phyloP scores from a whole-genome alignment of 441 rosid species.

The Melastoma candidum region DNA sequence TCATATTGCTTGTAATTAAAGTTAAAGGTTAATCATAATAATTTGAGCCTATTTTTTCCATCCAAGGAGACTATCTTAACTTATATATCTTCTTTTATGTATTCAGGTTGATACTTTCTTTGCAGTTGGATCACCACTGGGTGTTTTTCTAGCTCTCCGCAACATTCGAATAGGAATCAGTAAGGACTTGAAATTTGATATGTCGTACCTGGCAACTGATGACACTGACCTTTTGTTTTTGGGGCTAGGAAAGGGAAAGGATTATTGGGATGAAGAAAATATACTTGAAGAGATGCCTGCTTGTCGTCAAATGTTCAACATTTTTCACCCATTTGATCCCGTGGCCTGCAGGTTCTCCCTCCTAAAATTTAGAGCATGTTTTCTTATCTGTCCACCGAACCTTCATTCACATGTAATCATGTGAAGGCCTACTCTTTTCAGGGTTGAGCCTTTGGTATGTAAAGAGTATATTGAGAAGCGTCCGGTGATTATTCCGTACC shows the following conservation, averaged over 20 bases:
- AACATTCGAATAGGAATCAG: constrained; percentile 85
- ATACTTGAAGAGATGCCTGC: constrained; percentile 90
- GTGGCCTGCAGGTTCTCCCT: constrained; percentile 86
- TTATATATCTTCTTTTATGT: constrained; percentile 8
- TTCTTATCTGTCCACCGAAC: no score
- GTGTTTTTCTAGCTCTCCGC: constrained; percentile 89
- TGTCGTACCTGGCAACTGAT: no score
- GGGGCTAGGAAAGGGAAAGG: constrained; percentile 67
- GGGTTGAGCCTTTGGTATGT: constrained; percentile 21
- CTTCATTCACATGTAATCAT: no score
- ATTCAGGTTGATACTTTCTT: constrained; percentile 90
- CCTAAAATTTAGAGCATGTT: not conserved
- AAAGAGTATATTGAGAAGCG: constrained; percentile 58
- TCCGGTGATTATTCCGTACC: constrained; percentile 90
- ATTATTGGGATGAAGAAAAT: constrained; percentile 83
- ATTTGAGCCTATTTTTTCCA: not conserved
- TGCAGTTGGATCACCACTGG: constrained; percentile 98
- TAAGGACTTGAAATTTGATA: constrained; percentile 18
- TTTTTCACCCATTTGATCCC: constrained; percentile 97
- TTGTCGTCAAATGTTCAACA: constrained; percentile 93
- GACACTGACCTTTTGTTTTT: constrained; percentile 7
- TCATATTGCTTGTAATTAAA: no score
- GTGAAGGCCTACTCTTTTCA: no score
- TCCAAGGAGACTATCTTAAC: not conserved
- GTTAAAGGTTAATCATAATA: no score